Base-by-base conservation (phyloP, 1,284 basidiomycete genomes). In the Cystobasidiaceae sp. region DNA sequence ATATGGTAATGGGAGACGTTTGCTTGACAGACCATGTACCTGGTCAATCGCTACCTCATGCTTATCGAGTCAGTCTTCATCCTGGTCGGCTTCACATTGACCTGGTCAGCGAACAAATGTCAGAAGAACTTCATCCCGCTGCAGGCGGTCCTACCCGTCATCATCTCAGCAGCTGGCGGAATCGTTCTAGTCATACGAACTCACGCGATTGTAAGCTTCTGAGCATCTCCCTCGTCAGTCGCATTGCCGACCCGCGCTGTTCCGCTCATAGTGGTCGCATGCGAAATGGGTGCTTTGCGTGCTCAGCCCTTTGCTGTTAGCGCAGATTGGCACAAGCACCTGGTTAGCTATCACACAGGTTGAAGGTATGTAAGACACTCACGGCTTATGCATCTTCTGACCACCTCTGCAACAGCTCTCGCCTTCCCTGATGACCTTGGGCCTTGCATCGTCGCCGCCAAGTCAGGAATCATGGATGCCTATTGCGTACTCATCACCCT, bases 1-100 rank as follows among this genome's bases (percentile, higher is more conserved):
- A 8, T 15, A 4, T n/a, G 28, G 28, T 32, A 4, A 27, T 15
- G 17, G 8, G 28, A 30, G 25, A 27, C 5, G 43, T n/a, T n/a
- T n/a, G n/a, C n/a, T 60, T 21, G n/a, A n/a, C 27, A 60, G 32
- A 27, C 37, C 21, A n/a, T 49, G 8, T 60, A 34, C 28, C 37
- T 60, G 21, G 44, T 60, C 30, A 60, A 60, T 60, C 58, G 58
- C 27, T 60, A 60, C 45, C 33, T 60, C 7, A 60, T 60, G 58
- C 30, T 60, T 4, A 9, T 60, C 11, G 43, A 32, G 9, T 60
- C 58, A 11, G 25, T 60, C 9, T 32, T 60, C 15, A 46, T 60
- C 11, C 32, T 60, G 27, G 46, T 60, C 34, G 45, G 58, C 28
- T 60, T 60, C 32, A 49, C 19, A 1, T 30, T 60, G 4, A 27